phyloP scores from a whole-genome alignment of 257 asterid genomes.

The Nicotiana tabacum region DNA sequence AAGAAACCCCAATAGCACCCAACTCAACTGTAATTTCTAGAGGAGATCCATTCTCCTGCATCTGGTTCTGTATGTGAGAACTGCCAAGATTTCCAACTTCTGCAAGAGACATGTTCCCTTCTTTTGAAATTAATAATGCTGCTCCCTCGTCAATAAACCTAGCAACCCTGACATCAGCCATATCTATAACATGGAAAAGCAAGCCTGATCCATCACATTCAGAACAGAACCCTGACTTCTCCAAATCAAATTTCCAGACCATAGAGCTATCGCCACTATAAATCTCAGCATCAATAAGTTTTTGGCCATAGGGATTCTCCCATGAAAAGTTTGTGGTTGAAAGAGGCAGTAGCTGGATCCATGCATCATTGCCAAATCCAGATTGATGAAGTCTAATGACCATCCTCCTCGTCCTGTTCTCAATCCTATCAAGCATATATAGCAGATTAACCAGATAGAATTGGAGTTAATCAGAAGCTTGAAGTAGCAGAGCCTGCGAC shows the following conservation, averaged over 20 bases:
- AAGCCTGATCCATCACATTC: constrained; percentile 48
- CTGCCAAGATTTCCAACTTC: constrained; percentile 49
- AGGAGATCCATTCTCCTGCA: constrained; percentile 64
- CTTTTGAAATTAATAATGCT: constrained; percentile 33
- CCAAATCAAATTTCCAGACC: constrained; percentile 53
- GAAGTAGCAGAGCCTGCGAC: neutral
- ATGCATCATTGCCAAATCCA: constrained; percentile 76
- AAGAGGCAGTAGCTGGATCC: constrained; percentile 68
- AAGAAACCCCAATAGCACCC: constrained; percentile 83
- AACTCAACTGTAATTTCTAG: constrained; percentile 77
- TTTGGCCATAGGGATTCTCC: constrained; percentile 89
- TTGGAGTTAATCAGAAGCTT: neutral
- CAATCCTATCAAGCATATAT: constrained; percentile 54
- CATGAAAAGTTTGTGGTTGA: constrained; percentile 74
- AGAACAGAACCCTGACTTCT: constrained; percentile 50
- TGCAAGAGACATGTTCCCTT: constrained; percentile 31
- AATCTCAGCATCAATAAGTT: constrained; percentile 57
- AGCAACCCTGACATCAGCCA: constrained; percentile 66
- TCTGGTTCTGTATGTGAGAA: constrained; percentile 48
- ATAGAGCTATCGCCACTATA: constrained; percentile 27
- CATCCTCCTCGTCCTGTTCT: constrained; percentile 63
- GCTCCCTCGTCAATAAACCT: constrained; percentile 51
- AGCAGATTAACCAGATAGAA: constrained; percentile 20
- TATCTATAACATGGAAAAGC: constrained; percentile 57
- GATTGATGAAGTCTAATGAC: constrained; percentile 67